phyloP scores from a whole-genome alignment of 2,329 filamentous ascomycete genomes.

The Calonectria fujianensis region DNA sequence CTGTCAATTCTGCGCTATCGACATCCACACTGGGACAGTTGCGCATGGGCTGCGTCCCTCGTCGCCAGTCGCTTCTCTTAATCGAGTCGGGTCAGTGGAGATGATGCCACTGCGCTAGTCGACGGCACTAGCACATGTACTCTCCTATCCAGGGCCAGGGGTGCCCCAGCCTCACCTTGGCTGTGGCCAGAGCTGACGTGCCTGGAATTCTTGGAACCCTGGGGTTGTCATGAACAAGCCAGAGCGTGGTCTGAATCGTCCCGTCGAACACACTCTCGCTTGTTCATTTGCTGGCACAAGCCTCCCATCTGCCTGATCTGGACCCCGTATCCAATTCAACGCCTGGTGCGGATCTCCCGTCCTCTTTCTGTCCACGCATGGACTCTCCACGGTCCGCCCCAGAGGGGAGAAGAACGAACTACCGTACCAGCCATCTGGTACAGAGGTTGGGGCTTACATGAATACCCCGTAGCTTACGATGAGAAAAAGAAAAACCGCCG shows the following conservation, averaged over 20 bases:
- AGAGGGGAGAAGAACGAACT: not conserved
- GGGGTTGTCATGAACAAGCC: not conserved
- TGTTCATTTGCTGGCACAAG: not conserved
- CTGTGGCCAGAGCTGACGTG: slow-evolving; percentile 28
- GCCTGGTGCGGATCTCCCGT: slow-evolving; percentile 30
- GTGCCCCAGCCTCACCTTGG: slow-evolving; percentile 37
- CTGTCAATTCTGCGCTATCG: slow-evolving; percentile 42
- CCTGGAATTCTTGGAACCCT: slow-evolving; percentile 24
- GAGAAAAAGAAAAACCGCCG: not conserved
- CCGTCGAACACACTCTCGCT: not conserved
- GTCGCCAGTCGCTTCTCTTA: slow-evolving; percentile 37
- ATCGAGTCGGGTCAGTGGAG: slow-evolving; percentile 41
- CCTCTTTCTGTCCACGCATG: not conserved
- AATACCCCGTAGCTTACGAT: slow-evolving; percentile 3
- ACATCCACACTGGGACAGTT: slow-evolving; percentile 43
- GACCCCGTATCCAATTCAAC: slow-evolving; percentile 2
- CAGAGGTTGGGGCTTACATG: not conserved
- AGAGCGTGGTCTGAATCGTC: slow-evolving; percentile 1
- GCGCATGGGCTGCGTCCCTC: slow-evolving; percentile 36
- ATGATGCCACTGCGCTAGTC: slow-evolving; percentile 44
- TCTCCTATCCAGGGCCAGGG: slow-evolving; percentile 36
- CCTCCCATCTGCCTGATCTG: slow-evolving; percentile 4
- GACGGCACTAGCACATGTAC: slow-evolving; percentile 38
- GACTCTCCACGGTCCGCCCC: slow-evolving; percentile 24
- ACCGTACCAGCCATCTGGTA: slow-evolving; percentile 16